Percentiles rank a stretch among this genome's conserved stretches.
phyloP scores from a whole-genome alignment of 2,329 filamentous ascomycete species.

The Colletotrichum gloeosporioides region DNA sequence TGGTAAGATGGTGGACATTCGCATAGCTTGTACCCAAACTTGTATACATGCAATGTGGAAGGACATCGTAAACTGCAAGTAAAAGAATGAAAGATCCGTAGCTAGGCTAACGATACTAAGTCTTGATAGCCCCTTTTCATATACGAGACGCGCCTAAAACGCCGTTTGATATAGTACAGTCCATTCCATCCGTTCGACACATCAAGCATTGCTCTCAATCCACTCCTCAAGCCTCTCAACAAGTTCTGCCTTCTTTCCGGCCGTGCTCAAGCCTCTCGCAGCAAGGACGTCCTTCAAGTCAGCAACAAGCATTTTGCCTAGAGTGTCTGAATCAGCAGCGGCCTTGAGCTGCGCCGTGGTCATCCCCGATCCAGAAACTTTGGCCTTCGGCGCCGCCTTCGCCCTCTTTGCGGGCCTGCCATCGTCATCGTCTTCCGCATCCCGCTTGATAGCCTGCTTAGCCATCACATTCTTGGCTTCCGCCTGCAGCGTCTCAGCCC shows the following conservation, averaged over 20 bases:
- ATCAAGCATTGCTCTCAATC: slow-evolving; percentile 51
- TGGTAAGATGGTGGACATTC: background rate
- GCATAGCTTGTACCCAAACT: background rate
- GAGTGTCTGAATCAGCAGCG: slow-evolving; percentile 48
- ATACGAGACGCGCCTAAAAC: background rate
- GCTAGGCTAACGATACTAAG: rapidly evolving
- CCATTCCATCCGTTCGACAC: background rate
- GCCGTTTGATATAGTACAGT: background rate
- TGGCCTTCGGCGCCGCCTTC: slow-evolving; percentile 34
- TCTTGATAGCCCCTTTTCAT: background rate
- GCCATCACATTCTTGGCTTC: slow-evolving; percentile 47
- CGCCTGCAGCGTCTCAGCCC: slow-evolving; percentile 72
- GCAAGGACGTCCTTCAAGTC: slow-evolving; percentile 56
- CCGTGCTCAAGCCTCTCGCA: slow-evolving; percentile 51
- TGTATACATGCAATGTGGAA: background rate
- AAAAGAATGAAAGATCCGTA: background rate
- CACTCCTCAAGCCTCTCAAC: slow-evolving; percentile 62
- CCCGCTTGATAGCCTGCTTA: slow-evolving; percentile 55
- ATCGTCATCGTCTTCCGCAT: slow-evolving; percentile 50
- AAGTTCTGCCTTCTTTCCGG: slow-evolving; percentile 60
- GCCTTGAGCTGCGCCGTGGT: slow-evolving; percentile 52
- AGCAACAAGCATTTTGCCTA: slow-evolving; percentile 60
- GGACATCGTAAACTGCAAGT: background rate
- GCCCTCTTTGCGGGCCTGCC: slow-evolving; percentile 53
- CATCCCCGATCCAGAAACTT: slow-evolving; percentile 37